phyloP scores from a whole-genome alignment of 352 stramenopile genomes.

The Pythium biforme region DNA sequence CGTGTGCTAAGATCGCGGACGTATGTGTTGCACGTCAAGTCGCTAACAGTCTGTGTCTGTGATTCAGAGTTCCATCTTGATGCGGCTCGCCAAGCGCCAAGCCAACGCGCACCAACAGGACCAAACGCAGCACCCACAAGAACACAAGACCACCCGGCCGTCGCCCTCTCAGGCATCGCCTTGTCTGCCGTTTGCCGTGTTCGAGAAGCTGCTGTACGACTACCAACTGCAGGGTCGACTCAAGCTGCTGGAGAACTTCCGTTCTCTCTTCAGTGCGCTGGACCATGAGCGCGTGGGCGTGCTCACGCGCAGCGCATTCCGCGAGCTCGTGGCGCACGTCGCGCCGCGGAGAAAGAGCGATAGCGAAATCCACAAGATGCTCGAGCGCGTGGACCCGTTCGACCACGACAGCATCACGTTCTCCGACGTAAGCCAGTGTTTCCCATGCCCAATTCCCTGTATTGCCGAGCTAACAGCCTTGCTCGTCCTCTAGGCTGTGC shows the following conservation, averaged over 20 bases:
- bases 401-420: constrained; percentile 78
- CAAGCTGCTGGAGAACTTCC: constrained; percentile 62
- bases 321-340: constrained; percentile 12
- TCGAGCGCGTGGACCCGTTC: constrained; percentile 62
- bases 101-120: constrained; percentile 23
- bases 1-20: constrained; percentile 10
- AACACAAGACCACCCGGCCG: no score
- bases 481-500: constrained; percentile 20
- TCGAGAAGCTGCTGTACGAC: constrained; percentile 71
- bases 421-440: constrained; percentile 38
- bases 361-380: constrained; percentile 33
- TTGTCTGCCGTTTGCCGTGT: constrained; percentile 45
- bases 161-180: constrained; percentile 1
- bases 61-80: constrained; percentile 41
- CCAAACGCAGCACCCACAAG: background rate
- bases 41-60: no score
- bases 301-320: constrained; percentile 25
- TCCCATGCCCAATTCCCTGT: background rate
- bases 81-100: constrained; percentile 46
- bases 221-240: constrained; percentile 69
- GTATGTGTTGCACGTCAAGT: no score
- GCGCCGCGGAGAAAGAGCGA: constrained; percentile 9
- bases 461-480: background rate
- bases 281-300: constrained; percentile 61
- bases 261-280: constrained; percentile 39